Evolutionary conservation across 2,329 filamentous ascomycete species (phyloP), one percentile per base, ranked within the genome.

Genomic region (Penicillium thymicola): DNA sequence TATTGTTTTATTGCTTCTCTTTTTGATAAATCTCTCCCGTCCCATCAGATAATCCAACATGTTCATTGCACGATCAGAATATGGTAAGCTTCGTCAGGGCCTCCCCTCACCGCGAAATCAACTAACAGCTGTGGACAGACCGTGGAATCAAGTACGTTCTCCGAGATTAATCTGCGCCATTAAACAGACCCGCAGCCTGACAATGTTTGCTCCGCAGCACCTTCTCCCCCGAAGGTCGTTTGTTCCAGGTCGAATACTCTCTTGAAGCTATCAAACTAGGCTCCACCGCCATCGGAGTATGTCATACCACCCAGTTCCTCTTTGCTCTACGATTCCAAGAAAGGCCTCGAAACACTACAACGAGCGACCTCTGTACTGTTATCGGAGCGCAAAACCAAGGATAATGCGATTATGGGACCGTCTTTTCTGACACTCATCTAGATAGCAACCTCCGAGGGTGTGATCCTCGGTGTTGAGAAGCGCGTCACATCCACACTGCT

Each of bases 61-160:
- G 94, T 99, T 99, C 86, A 97, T 99, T 85, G 92, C 94, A 85
- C 90, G 94, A 82, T 97, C 93, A 76, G 94, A 99, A 93, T 99
- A 99, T 82, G 94, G 93, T 94, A 84, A 82, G 88, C 75, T 72
- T 54, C 64, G 55, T 62, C 62, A 60, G 27, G 53, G 62, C 61
- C 63, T 60, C 64, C 58, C 50, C 54, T 63, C 40, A 44, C 51
- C 41, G 51, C 51, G 55, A 34, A 40, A 41, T 54, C 51, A 55
- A 58, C 55, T 58, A 50, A 58, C 55, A 54, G 44, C 45, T 51
- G 61, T 68, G 45, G 55, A 54, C 67, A 97, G 92, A 97, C 82
- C 92, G 93, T 79, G 93, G 93, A 72, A 97, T 97, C 86, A 97
- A 97, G 90, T 94, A 84, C 68, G 86, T 79, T 62, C 57, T 63